Base-by-base conservation (phyloP, 805 yeast genomes). In the Metschnikowia bowlesiae region DNA sequence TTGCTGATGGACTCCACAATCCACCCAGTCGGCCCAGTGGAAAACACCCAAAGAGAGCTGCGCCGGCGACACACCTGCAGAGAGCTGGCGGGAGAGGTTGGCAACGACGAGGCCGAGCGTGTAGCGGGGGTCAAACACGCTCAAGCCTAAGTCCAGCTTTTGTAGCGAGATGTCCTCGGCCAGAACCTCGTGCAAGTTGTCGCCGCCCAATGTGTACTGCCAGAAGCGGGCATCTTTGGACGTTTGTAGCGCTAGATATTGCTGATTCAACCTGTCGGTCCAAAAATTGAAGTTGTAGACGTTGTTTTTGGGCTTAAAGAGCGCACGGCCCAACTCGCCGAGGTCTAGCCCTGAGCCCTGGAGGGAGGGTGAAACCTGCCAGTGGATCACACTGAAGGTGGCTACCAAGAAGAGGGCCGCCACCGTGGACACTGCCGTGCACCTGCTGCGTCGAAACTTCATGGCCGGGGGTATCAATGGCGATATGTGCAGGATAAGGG, bases 11-110 rank as follows among this genome's bases (percentile, higher is more conserved):
- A 28, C 44, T n/a, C 46, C 16, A 30, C 54, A 18, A 40, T 58
- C 53, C 3, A 53, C 51, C 62, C 62, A 58, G 47, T 58, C 62
- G 11, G 53, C 53, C 62, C 62, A 58, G 42, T 58, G 62, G 37
- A 58, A 58, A 8, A 52, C 49, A 6, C 16, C 26, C 29, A 53
- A 10, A 14, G 22, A 11, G 33, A 48, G 39, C 31, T 22, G 18
- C 39, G 39, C 30, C 14, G 18, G 28, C 38, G 28, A 31, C 4
- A 30, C 11, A n/a, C 51, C 35, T 30, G 62, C 41, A 28, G 48
- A 14, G 16, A 57, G 39, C n/a, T 48, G 50, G 7, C 33, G 39
- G 39, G 62, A 62, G 28, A 57, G 29, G 28, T 54, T 51, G 31
- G 42, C 22, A 41, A 54, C 34, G 35, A 57, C 52, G 11, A 60